Evolutionary conservation across 73 alveolate genomes (phyloP), one percentile per base, ranked within the genome.

Genomic region (Tetrahymena borealis): DNA sequence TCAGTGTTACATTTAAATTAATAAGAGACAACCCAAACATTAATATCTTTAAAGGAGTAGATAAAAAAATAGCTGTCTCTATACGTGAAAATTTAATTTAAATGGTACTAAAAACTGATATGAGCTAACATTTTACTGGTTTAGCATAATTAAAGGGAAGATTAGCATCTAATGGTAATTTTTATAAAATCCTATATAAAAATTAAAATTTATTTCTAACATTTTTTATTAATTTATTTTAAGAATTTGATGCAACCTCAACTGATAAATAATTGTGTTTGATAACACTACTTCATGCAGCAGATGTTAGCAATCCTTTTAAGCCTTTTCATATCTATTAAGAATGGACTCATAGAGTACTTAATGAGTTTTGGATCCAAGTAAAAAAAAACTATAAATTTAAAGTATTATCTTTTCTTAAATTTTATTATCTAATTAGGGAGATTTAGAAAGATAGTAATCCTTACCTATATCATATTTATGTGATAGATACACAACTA

Each of bases 401-500:
- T n/a, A n/a, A n/a, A n/a, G n/a, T n/a, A n/a, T n/a, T n/a, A n/a
- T n/a, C n/a, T n/a, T n/a, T n/a, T n/a, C n/a, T n/a, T n/a, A n/a
- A n/a, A n/a, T n/a, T n/a, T n/a, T n/a, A n/a, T n/a, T n/a, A 7
- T 24, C 10, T 3, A 39, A 33, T 15, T 96, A 97, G 94, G 99
- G 99, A 32, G 99, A 98, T 90, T 78, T 94, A 90, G 99, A 98
- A 94, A 97, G 96, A 92, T 93, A 94, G 33, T 43, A 94, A 35
- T 99, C 99, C 16, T 94, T 98, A 33, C 98, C 98, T 38, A 95
- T 98, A 40, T 90, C 99, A 24, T 91, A 95, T 91, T 94, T 96
- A 36, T 97, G 98, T 94, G 99, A 98, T 95, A 97, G 99, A 94
- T 91, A 97, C 91, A 98, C 98, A 40, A 97, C 98, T 20, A 98